These are phyloP conservation scores for Mycosphaerelloides madeirae DNA, from an alignment of 2,329 filamentous ascomycete genomes.

Conservation along the genomic window DNA sequence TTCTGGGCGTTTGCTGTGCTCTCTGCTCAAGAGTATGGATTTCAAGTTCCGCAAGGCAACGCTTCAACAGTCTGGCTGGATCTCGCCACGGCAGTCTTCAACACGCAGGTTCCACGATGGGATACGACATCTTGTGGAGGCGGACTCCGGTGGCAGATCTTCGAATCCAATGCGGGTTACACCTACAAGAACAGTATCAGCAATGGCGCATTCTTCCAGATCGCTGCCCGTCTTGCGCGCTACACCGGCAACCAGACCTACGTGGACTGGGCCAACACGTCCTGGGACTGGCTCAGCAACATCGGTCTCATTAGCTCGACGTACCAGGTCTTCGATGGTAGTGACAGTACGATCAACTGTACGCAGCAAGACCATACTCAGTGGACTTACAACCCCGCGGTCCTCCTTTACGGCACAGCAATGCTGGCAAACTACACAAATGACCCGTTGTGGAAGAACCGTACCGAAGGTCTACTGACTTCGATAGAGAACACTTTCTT, in stretches of 20 bases:
- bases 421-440: conserved; percentile 53
- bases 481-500: conserved; percentile 50
- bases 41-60: conserved; percentile 54
- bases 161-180: conserved; percentile 66
- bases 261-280: conserved; percentile 65
- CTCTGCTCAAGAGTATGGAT: conserved; percentile 71
- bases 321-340: conserved; percentile 54
- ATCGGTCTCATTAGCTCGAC: conserved; percentile 48
- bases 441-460: conserved; percentile 50
- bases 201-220: conserved; percentile 55
- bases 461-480: conserved; percentile 56
- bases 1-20: conserved; percentile 85
- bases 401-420: conserved; percentile 53
- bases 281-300: conserved; percentile 54
- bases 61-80: conserved; percentile 65
- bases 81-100: conserved; percentile 73
- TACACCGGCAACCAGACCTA: conserved; percentile 80
- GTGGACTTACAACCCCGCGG: conserved; percentile 56
- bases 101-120: conserved; percentile 69
- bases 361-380: conserved; percentile 48
- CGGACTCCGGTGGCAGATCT: conserved; percentile 82
- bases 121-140: conserved; percentile 62
- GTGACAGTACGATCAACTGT: conserved; percentile 50
- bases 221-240: conserved; percentile 63
- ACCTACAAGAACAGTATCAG: conserved; percentile 56